phyloP scores from a whole-genome alignment of 2,329 filamentous ascomycete genomes.

The Akanthomyces muscarius region DNA sequence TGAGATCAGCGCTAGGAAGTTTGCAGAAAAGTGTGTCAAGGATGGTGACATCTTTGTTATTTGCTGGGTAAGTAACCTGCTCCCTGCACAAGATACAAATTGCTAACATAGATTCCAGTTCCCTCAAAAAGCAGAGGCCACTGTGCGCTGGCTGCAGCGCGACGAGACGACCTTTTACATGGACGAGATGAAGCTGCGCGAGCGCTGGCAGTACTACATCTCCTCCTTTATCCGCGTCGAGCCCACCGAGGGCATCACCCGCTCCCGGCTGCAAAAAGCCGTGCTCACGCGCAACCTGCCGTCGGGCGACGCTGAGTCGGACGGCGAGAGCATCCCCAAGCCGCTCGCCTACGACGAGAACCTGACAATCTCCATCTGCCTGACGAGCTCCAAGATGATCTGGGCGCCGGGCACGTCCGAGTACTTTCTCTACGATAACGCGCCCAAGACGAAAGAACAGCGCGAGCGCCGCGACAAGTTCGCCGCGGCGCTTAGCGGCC shows the following conservation, averaged over 20 bases:
- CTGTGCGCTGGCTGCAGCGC: conserved; percentile 65
- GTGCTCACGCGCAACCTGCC: conserved; percentile 70
- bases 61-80: conserved; percentile 68
- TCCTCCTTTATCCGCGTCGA: conserved; percentile 86
- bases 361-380: conserved; percentile 67
- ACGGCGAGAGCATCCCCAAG: conserved; percentile 60
- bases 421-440: conserved; percentile 67
- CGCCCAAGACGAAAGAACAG: conserved; percentile 64
- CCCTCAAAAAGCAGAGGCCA: conserved; percentile 64
- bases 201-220: conserved; percentile 92
- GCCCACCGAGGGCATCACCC: conserved; percentile 74
- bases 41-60: conserved; percentile 90
- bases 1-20: conserved; percentile 86
- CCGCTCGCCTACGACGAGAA: conserved; percentile 62
- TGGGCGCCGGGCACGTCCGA: conserved; percentile 68
- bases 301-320: conserved; percentile 55
- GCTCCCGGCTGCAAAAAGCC: conserved; percentile 61
- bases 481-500: conserved; percentile 52
- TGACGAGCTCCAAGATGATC: conserved; percentile 75
- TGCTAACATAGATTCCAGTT: conserved; percentile 48
- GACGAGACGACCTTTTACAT: conserved; percentile 77
- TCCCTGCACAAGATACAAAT: conserved; percentile 1
- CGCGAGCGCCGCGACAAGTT: conserved; percentile 46
- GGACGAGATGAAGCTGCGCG: conserved; percentile 79
- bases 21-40: conserved; percentile 88